A percentile compares a stretch with the other conserved stretches of the same genome.
These are phyloP conservation scores for Alternaria atra DNA, from an alignment of 2,329 filamentous ascomycete species.

Conservation along the genomic window DNA sequence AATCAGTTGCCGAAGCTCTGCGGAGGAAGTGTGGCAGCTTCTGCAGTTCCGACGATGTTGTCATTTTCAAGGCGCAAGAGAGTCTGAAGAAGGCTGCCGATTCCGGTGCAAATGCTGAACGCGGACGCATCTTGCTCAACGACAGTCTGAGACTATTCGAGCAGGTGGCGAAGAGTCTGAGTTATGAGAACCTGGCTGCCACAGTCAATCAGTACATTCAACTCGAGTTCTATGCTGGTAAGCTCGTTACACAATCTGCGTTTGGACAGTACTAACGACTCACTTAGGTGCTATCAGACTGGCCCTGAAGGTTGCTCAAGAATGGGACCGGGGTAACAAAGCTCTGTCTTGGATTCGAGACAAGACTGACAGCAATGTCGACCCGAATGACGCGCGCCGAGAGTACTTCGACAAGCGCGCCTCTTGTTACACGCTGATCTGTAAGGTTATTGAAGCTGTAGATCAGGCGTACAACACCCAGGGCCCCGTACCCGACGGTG, in stretches of 20 bases:
- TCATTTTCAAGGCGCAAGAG: conserved; percentile 98
- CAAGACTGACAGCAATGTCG: conserved; percentile 74
- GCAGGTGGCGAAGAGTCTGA: conserved; percentile 84
- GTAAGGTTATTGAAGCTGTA: conserved; percentile 78
- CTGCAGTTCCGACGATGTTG: conserved; percentile 95
- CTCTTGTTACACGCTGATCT: conserved; percentile 86
- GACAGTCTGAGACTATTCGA: conserved; percentile 90
- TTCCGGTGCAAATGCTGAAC: conserved; percentile 76
- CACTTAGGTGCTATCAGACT: conserved; percentile 79
- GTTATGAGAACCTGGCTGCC: conserved; percentile 78
- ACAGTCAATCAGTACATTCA: conserved; percentile 81
- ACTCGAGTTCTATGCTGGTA: conserved; percentile 85
- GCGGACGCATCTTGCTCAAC: conserved; percentile 80
- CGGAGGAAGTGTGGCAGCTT: conserved; percentile 93
- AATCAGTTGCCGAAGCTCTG: conserved; percentile 95
- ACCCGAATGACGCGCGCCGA: conserved; percentile 72
- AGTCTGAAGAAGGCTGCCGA: conserved; percentile 89
- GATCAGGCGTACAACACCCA: conserved; percentile 75
- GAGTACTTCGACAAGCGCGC: conserved; percentile 75
- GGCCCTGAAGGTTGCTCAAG: conserved; percentile 81
- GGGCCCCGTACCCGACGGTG: conserved; percentile 79
- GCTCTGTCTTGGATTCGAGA: conserved; percentile 90
- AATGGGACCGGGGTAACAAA: conserved; percentile 85
- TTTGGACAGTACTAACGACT: conserved; percentile 10
- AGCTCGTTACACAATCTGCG: not conserved